Conservation (phyloP, 2,329 filamentous ascomycete genomes). For the Triangularia verruculosa region DNA sequence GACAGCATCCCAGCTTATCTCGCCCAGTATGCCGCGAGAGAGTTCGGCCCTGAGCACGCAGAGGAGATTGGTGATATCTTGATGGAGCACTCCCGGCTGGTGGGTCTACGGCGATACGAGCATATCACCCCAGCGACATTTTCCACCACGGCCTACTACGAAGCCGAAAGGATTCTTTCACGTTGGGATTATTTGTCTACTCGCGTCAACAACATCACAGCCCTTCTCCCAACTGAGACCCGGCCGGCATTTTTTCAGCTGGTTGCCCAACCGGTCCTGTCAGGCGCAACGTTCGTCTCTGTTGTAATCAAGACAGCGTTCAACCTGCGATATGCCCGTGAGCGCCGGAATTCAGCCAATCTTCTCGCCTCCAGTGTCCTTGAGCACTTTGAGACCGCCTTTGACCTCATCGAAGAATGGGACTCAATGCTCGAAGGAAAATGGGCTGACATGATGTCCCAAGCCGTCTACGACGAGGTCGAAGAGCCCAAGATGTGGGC, state of each 20-base stretch:
- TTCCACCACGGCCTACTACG: slow-evolving; percentile 57
- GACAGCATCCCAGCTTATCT: slow-evolving; percentile 48
- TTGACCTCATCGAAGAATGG: slow-evolving; percentile 48
- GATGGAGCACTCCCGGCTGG: slow-evolving; percentile 48
- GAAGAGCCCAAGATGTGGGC: slow-evolving; percentile 55
- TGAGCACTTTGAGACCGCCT: slow-evolving; percentile 49
- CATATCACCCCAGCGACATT: slow-evolving; percentile 55
- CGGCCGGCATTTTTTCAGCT: slow-evolving; percentile 59
- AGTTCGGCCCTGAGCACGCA: slow-evolving; percentile 32
- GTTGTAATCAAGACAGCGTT: slow-evolving; percentile 17
- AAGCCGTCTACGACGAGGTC: slow-evolving; percentile 38
- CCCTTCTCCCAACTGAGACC: slow-evolving; percentile 40
- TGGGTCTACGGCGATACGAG: slow-evolving; percentile 58
- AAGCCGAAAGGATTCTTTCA: slow-evolving; percentile 52
- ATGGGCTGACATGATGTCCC: slow-evolving; percentile 52
- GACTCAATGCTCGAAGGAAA: slow-evolving; percentile 51
- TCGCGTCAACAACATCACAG: slow-evolving; percentile 42
- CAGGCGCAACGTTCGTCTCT: slow-evolving; percentile 14
- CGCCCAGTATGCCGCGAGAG: slow-evolving; percentile 34
- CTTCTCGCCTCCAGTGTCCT: slow-evolving; percentile 44
- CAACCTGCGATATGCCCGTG: slow-evolving; percentile 54
- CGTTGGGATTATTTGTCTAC: slow-evolving; percentile 49
- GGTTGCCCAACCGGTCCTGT: slow-evolving; percentile 54
- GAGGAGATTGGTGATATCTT: slow-evolving; percentile 48
- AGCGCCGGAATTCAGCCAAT: slow-evolving; percentile 58